These are phyloP conservation scores for Erodium trifolium DNA, from an alignment of 441 rosid species.

Conservation along the genomic window DNA sequence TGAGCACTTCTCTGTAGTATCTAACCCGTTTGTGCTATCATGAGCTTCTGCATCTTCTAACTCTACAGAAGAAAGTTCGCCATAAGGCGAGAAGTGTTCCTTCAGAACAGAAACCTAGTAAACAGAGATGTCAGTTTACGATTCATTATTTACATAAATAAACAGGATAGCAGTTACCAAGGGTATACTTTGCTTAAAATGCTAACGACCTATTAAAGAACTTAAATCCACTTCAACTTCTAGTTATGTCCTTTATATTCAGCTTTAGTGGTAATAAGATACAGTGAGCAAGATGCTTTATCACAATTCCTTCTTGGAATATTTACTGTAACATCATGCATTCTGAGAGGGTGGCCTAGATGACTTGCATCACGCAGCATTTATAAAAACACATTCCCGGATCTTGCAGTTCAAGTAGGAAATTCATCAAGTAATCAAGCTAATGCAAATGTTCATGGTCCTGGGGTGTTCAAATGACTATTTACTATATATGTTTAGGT, in stretches of 20 bases:
- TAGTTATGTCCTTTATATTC: not conserved
- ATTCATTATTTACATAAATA: not conserved
- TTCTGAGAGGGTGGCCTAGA: not conserved
- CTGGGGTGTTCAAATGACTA: too few relatives aligned
- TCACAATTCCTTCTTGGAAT: not conserved
- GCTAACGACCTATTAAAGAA: not conserved
- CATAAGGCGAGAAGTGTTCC: slow-evolving; percentile 68
- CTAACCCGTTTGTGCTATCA: slow-evolving; percentile 24
- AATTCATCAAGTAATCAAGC: too few relatives aligned
- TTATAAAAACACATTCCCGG: not conserved
- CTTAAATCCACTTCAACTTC: not conserved
- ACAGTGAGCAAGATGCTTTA: not conserved
- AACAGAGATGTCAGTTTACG: slow-evolving; percentile 15
- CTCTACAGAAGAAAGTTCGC: slow-evolving; percentile 63
- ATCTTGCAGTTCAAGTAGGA: too few relatives aligned
- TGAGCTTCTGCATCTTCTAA: slow-evolving; percentile 46
- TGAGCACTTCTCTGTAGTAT: slow-evolving; percentile 33
- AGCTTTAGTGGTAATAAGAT: not conserved
- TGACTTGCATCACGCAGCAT: not conserved
- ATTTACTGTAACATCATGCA: not conserved
- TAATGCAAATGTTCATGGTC: too few relatives aligned
- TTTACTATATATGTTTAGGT: too few relatives aligned
- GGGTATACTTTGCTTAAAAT: not conserved
- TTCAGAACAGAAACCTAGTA: slow-evolving; percentile 57
- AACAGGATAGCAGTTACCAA: not conserved